Conservation (phyloP, 2,329 filamentous ascomycete species). For the Tolypocladium paradoxum region DNA sequence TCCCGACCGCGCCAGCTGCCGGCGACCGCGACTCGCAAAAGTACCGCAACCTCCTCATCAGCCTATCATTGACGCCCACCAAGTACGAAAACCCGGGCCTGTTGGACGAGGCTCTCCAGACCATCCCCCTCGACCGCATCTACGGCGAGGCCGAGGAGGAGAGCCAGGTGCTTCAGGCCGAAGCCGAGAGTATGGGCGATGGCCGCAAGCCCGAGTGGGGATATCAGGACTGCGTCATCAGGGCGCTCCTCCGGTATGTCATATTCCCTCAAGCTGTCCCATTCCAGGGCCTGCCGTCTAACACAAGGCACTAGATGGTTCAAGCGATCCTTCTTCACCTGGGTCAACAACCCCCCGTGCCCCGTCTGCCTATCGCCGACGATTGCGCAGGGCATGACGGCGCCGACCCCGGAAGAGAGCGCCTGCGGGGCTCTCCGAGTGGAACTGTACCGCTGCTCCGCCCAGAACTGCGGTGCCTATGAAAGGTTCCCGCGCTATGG, state of each 20-base stretch:
- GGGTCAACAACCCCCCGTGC: slow-evolving; percentile 92
- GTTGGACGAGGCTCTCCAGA: slow-evolving; percentile 79
- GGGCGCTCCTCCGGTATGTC: slow-evolving; percentile 69
- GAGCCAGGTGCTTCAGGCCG: slow-evolving; percentile 72
- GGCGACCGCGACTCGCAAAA: slow-evolving; percentile 58
- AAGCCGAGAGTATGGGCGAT: slow-evolving; percentile 78
- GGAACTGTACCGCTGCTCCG: slow-evolving; percentile 82
- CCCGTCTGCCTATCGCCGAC: slow-evolving; percentile 73
- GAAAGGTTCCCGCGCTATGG: slow-evolving; percentile 92
- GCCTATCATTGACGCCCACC: slow-evolving; percentile 75
- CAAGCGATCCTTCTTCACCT: slow-evolving; percentile 87
- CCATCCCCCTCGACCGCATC: slow-evolving; percentile 80
- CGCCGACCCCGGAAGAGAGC: slow-evolving; percentile 78
- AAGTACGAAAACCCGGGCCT: slow-evolving; percentile 96
- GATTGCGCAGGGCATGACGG: slow-evolving; percentile 69
- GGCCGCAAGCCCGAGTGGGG: slow-evolving; percentile 81
- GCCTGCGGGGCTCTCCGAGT: slow-evolving; percentile 80
- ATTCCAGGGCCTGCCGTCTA: slow-evolving; percentile 2
- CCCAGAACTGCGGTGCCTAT: slow-evolving; percentile 60
- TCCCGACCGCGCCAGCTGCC: slow-evolving; percentile 61
- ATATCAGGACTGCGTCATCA: slow-evolving; percentile 93
- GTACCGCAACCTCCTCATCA: slow-evolving; percentile 73
- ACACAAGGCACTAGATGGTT: slow-evolving; percentile 55
- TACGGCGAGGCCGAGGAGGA: slow-evolving; percentile 94
- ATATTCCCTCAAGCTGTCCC: not conserved